Base-by-base conservation (phyloP, 148 eudicot species). In the Chenopodium album region DNA sequence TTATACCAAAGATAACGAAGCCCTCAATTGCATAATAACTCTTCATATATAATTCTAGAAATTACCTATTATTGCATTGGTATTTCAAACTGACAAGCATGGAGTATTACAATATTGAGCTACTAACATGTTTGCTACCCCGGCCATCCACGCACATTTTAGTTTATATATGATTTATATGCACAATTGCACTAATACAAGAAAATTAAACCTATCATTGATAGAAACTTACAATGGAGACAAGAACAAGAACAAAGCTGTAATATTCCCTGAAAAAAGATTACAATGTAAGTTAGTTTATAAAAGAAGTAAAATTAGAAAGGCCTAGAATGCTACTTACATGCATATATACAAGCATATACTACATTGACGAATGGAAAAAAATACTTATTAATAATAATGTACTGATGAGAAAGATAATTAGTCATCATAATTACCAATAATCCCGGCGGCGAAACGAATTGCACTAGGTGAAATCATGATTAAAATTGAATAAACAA, bases 201-300 rank as follows among this genome's bases (percentile, higher is more conserved):
- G 26, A 11, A 44, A 76, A 23, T 23, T 23, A 31, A 31, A 14
- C 10, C 26, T 1, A 59, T 71, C 56, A 20, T 46, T 22, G 1
- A 50, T 23, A 17, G 29, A 71, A 41, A 79, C 96, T 87, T 88
- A 92, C 97, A 87, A 77, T 1, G 97, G 93, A 50, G 97, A 92
- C 64, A 87, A 47, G 81, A 91, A 91, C 79, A 92, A 83, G 76
- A 85, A 79, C 62, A 91, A 81, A n/a, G 97, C 85, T 29, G 86
- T 89, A 79, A 91, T 79, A 85, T 91, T 92, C 69, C 94, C 97
- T 92, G 94, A 48, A 87, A 84, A 65, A 8, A 17, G 78, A 60
- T n/a, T 50, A 73, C 54, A 78, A 26, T 8, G 3, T 17, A 41
- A 41, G 7, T 41, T 41, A 41, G 8, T 41, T 41, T 41, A 41